These are phyloP conservation scores for Podaxis sp. DNA, from an alignment of 768 basidiomycete genomes.

Conservation along the genomic window DNA sequence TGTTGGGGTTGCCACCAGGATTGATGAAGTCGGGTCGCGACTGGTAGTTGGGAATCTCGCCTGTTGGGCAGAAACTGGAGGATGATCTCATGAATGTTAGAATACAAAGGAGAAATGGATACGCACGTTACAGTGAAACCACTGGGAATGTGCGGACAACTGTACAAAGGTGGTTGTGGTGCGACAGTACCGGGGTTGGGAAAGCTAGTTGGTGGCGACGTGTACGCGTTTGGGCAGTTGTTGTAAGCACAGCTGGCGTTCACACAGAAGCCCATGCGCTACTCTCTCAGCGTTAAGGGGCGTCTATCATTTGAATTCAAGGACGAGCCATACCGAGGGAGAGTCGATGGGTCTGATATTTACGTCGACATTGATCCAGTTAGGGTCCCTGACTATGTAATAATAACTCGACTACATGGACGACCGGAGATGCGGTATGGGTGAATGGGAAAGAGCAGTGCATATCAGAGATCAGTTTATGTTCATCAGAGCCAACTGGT, in stretches of 20 bases:
- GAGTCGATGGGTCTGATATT: constrained; percentile 20
- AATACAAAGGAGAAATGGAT: neutral
- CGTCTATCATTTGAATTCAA: neutral
- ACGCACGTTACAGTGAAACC: constrained; percentile 29
- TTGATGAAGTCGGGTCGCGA: constrained; percentile 22
- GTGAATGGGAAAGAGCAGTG: too few relatives aligned
- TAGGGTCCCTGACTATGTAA: constrained; percentile 26
- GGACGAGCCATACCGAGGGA: constrained; percentile 20
- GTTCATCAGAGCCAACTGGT: neutral
- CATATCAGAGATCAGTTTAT: neutral
- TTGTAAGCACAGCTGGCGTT: constrained; percentile 19
- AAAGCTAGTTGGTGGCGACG: constrained; percentile 25
- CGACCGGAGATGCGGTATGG: neutral
- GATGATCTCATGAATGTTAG: neutral
- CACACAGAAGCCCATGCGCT: constrained; percentile 25
- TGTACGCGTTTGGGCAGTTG: constrained; percentile 24
- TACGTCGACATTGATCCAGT: constrained; percentile 26
- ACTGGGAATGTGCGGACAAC: constrained; percentile 21
- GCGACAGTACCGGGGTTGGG: constrained; percentile 19
- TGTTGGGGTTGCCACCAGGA: constrained; percentile 17
- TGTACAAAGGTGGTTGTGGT: constrained; percentile 23
- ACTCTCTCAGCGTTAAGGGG: neutral
- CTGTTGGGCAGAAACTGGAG: constrained; percentile 28
- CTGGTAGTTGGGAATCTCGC: constrained; percentile 20
- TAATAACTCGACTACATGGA: constrained; percentile 21